These are phyloP conservation scores for Marvania coccoides DNA, from an alignment of 139 green algal species.

Conservation along the genomic window DNA sequence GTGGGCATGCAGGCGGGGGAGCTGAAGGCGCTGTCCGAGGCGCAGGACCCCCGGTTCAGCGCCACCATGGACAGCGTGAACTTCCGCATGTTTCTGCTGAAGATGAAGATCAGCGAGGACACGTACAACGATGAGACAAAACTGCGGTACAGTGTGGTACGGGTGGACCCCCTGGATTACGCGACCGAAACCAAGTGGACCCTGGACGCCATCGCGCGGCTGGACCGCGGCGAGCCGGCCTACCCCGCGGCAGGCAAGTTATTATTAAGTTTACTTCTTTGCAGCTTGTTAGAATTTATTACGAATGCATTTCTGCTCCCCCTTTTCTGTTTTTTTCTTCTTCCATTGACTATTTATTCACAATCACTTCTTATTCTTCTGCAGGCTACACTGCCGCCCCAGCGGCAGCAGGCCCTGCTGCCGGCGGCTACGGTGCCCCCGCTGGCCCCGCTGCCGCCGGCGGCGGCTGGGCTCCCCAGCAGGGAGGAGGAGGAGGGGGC, in stretches of 20 bases:
- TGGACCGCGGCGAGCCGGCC: background rate
- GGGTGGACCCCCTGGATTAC: slow-evolving; percentile 21
- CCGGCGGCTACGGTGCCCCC: no score
- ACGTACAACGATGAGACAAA: slow-evolving; percentile 84
- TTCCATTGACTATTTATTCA: no score
- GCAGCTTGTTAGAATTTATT: no score
- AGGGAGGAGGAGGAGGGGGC: background rate
- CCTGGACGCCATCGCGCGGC: background rate
- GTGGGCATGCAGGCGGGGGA: slow-evolving; percentile 34
- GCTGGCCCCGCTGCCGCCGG: background rate
- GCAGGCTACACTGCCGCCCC: background rate
- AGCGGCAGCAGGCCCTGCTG: background rate
- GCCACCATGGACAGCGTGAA: slow-evolving; percentile 11
- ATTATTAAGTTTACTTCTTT: slow-evolving; percentile 4
- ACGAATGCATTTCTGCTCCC: no score
- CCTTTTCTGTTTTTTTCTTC: no score
- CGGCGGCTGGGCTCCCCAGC: no score
- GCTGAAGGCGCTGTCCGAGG: slow-evolving; percentile 26
- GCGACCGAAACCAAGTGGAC: background rate
- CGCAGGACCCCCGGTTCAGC: background rate
- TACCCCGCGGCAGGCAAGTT: background rate
- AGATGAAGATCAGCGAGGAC: slow-evolving; percentile 73
- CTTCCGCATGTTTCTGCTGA: slow-evolving; percentile 47
- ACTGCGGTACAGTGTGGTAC: slow-evolving; percentile 52
- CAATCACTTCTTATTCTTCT: no score